These are phyloP conservation scores for Hypoxylon rubiginosum DNA, from an alignment of 2,329 filamentous ascomycete species.

Conservation along the genomic window DNA sequence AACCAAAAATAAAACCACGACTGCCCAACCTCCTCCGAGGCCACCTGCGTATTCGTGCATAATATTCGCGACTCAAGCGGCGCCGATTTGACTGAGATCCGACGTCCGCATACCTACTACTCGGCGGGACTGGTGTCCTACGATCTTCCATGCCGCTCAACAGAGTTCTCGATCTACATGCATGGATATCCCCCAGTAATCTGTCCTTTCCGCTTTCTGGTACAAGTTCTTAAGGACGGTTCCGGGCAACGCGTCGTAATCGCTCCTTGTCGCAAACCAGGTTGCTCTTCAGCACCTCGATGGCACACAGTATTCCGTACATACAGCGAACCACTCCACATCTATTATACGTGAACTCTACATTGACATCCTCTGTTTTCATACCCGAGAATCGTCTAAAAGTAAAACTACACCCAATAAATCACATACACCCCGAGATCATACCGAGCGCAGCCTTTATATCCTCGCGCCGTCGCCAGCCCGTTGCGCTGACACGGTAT, in stretches of 20 bases:
- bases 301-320: slow-evolving; percentile 78
- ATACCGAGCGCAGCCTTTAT: background rate
- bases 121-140: slow-evolving; percentile 14
- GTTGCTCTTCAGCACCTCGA: slow-evolving; percentile 61
- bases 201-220: slow-evolving; percentile 41
- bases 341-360: slow-evolving; percentile 69
- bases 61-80: slow-evolving; percentile 6
- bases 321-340: slow-evolving; percentile 70
- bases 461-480: background rate
- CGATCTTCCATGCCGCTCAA: slow-evolving; percentile 46
- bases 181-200: slow-evolving; percentile 47
- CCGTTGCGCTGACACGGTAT: background rate
- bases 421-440: slow-evolving; percentile 43
- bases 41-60: background rate
- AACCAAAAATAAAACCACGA: slow-evolving; percentile 5
- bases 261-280: slow-evolving; percentile 29
- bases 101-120: slow-evolving; percentile 8
- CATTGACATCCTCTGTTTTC: slow-evolving; percentile 59
- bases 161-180: slow-evolving; percentile 47
- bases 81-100: slow-evolving; percentile 17
- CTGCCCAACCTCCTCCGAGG: slow-evolving; percentile 1
- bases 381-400: slow-evolving; percentile 48
- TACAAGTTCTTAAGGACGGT: slow-evolving; percentile 51
- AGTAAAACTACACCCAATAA: slow-evolving; percentile 27
- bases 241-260: slow-evolving; percentile 34